Base-by-base conservation (phyloP, 148 eudicot species). In the Pouteria glomerata region DNA sequence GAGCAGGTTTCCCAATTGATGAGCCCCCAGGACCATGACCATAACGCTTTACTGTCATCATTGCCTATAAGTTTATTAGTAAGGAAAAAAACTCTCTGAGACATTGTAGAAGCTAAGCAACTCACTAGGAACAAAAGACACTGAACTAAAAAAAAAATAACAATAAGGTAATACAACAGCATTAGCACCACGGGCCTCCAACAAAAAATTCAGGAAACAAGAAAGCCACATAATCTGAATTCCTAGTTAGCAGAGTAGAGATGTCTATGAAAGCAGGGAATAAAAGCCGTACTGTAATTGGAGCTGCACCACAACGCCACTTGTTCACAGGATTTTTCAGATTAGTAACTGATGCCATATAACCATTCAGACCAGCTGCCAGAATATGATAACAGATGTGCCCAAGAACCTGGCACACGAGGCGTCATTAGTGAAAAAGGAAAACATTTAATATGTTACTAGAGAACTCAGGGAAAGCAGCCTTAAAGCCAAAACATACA, bases 241-340 rank as follows among this genome's bases (percentile, higher is more conserved):
- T 52, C 48, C 30, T 3, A 37, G 23, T 39, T 73, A 51, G 63
- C 15, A 41, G 11, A 18, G 27, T 44, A 42, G 63, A 68, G 47
- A 68, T 50, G 29, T 37, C 42, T 68, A 51, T 30, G 23, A 48
- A 50, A 16, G 14, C n/a, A n/a, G 8, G n/a, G 65, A 26, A 73
- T 18, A 44, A 26, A 62, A 58, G 60, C 51, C 85, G 37, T 87
- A 95, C 99, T 24, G 99, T 88, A 60, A 92, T 85, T 29, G 99
- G 99, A 80, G 99, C 97, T 69, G 99, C 99, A 66, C 97, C 99
- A 81, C 99, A 95, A 31, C 86, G 87, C 99, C 99, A 95, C 85
- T 90, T 90, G 75, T 92, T 89, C 18, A 80, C 84, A 21, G 97
- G 96, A 73, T 83, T 85, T 82, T 95, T 95, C 45, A 95, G 82